These are phyloP conservation scores for Gamarada debralockiae DNA, from an alignment of 495 filamentous ascomycete genomes.

Conservation along the genomic window DNA sequence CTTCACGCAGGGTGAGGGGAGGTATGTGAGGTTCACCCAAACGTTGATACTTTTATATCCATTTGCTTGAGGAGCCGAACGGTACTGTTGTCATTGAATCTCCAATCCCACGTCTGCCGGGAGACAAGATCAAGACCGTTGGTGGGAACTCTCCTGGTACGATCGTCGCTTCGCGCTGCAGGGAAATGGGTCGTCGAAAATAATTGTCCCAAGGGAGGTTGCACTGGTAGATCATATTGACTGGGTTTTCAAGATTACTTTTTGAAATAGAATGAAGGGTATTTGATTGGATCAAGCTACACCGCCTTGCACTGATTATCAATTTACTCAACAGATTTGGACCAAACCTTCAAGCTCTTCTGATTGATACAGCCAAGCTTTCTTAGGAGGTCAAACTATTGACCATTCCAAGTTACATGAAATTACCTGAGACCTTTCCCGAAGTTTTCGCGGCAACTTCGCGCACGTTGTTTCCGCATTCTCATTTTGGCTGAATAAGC, in stretches of 20 bases:
- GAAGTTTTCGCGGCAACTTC: no score
- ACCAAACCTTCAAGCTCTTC: no score
- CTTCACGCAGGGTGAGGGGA: background rate
- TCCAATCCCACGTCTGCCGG: background rate
- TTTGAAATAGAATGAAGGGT: no score
- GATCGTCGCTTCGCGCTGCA: background rate
- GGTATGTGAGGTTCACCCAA: background rate
- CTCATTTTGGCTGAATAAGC: no score
- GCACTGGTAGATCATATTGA: background rate
- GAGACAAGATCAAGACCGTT: background rate
- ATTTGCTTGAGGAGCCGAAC: background rate
- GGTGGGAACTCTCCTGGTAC: background rate
- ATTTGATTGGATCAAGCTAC: no score
- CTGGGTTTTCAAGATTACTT: background rate
- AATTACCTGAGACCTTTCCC: no score
- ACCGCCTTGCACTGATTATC: no score
- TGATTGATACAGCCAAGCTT: no score
- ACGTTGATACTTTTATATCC: background rate
- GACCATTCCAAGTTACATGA: no score
- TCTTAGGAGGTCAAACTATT: no score
- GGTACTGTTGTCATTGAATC: background rate
- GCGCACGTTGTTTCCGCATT: no score
- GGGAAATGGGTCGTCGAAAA: background rate
- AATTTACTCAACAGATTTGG: no score
- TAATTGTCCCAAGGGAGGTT: background rate